Conservation (phyloP, 768 basidiomycete genomes). For the Fomitopsis pulvina region DNA sequence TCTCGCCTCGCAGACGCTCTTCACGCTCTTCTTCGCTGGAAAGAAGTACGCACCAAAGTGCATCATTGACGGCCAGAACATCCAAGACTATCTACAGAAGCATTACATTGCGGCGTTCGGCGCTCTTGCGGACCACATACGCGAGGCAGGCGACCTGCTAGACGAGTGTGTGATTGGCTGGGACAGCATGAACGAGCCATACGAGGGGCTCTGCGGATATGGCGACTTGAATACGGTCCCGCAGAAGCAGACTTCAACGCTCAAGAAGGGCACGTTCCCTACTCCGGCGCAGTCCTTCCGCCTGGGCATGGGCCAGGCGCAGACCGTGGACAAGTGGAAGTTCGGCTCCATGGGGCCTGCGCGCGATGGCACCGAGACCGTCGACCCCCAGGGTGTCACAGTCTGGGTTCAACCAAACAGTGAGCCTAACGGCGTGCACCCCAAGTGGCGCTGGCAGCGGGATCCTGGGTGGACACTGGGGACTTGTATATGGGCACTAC, state of each 20-base stretch:
- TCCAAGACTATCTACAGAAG: constrained; percentile 80
- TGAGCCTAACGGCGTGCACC: constrained; percentile 48
- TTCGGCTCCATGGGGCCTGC: constrained; percentile 78
- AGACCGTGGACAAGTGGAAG: constrained; percentile 76
- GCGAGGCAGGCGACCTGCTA: constrained; percentile 65
- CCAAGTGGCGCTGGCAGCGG: constrained; percentile 81
- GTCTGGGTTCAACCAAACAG: constrained; percentile 65
- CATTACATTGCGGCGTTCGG: constrained; percentile 77
- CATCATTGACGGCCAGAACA: constrained; percentile 84
- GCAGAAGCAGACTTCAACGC: constrained; percentile 55
- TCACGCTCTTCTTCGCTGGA: constrained; percentile 94
- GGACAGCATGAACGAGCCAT: constrained; percentile 96
- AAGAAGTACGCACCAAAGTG: constrained; percentile 87
- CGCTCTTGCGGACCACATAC: constrained; percentile 66
- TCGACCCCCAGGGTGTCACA: constrained; percentile 78
- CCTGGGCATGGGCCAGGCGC: constrained; percentile 82
- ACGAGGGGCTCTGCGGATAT: constrained; percentile 74
- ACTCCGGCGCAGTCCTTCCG: constrained; percentile 79
- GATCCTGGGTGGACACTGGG: constrained; percentile 68
- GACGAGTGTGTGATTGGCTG: constrained; percentile 93
- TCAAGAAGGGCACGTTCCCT: constrained; percentile 85
- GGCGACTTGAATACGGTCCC: constrained; percentile 63
- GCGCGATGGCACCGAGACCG: constrained; percentile 62
- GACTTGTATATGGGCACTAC: constrained; percentile 79
- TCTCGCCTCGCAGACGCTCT: constrained; percentile 80